These are phyloP conservation scores for Geotrichum carabidarum DNA, from an alignment of 1,139 yeast species.

Conservation along the genomic window DNA sequence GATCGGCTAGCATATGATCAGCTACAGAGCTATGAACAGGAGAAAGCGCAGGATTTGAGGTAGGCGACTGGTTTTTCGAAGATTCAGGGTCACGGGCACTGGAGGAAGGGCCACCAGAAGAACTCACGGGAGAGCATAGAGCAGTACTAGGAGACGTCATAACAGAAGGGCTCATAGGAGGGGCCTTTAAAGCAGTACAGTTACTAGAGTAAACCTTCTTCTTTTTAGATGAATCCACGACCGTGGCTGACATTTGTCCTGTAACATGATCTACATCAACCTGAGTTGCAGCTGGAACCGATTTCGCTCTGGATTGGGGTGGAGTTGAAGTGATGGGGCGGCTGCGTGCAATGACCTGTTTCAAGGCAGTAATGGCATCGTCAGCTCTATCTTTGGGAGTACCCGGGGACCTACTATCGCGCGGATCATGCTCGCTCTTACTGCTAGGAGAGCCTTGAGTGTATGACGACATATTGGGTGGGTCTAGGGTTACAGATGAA, in stretches of 20 bases:
- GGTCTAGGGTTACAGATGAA: neutral
- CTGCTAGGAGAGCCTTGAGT: neutral
- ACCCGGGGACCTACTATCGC: neutral
- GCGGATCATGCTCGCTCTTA: neutral
- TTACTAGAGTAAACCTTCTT: conserved; percentile 10
- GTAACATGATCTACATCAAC: neutral
- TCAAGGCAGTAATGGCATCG: conserved; percentile 17
- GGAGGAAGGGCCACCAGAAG: neutral
- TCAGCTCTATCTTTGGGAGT: conserved; percentile 6
- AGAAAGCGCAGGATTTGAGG: neutral
- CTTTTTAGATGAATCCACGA: neutral
- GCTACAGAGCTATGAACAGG: neutral
- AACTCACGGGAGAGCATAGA: conserved; percentile 5
- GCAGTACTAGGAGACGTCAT: conserved; percentile 4
- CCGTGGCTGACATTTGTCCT: neutral
- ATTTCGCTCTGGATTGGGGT: conserved; percentile 11
- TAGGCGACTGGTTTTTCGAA: neutral
- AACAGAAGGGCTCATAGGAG: conserved; percentile 10
- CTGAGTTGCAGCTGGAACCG: conserved; percentile 10
- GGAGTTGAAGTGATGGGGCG: neutral
- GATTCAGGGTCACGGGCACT: neutral
- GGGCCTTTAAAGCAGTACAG: conserved; percentile 6
- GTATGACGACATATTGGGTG: neutral
- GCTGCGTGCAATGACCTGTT: conserved; percentile 13
- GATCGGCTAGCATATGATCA: neutral